A percentile compares a stretch with the other conserved stretches of the same genome.
Evolutionary conservation across 441 rosid species (phyloP).

Genomic region (Capsella rubella): DNA sequence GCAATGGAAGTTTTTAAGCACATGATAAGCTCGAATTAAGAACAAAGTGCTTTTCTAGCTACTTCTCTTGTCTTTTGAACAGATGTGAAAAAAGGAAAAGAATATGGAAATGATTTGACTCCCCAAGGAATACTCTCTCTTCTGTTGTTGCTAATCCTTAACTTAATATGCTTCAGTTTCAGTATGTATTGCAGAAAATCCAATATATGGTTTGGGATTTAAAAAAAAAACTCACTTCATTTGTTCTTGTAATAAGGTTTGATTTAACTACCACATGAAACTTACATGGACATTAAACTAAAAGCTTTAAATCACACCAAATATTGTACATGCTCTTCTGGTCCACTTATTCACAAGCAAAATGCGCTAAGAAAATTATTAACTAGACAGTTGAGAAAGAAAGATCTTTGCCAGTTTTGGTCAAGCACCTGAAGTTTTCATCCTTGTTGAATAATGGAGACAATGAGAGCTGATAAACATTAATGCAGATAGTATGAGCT

Average conservation of each 20-base stretch:
- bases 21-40: conserved; percentile 8
- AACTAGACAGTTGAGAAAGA: background rate
- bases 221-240: background rate
- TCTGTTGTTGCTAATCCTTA: background rate
- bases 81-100: background rate
- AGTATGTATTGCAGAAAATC: background rate
- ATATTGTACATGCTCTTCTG: background rate
- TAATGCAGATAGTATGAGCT: background rate
- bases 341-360: background rate
- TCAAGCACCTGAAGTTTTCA: background rate
- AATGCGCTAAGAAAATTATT: background rate
- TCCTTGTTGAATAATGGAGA: background rate
- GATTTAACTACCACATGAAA: background rate
- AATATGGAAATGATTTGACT: background rate
- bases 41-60: conserved; percentile 21
- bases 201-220: background rate
- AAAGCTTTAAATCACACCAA: background rate
- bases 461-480: background rate
- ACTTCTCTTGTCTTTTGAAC: conserved; percentile 9
- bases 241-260: background rate
- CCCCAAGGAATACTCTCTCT: background rate
- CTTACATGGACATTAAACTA: background rate
- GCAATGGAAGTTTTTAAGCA: conserved; percentile 19
- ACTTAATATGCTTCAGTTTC: background rate
- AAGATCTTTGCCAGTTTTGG: background rate